Base-by-base conservation (phyloP, 176 grass and related monocot genomes). In the Panicum miliaceum region DNA sequence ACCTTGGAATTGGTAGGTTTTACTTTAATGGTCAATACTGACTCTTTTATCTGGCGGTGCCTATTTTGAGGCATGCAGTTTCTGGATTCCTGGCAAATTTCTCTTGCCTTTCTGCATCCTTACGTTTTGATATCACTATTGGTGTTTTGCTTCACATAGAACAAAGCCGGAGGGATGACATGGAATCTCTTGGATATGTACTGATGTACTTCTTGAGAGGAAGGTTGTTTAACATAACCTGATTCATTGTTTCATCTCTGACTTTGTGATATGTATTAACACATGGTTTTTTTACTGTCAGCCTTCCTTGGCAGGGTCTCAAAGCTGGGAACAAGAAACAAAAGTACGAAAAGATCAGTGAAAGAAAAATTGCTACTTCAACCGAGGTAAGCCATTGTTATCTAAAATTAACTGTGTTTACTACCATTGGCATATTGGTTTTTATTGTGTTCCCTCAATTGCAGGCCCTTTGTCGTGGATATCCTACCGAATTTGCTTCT, bases 311-410 rank as follows among this genome's bases (percentile, higher is more conserved):
- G 91, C 94, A 97, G 79, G 91, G 94, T 84, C 79, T 97, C 62
- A 97, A 93, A 97, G 94, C 94, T 88, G 91, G 94, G 57, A 94
- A 88, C n/a, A 97, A 92, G 91, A 97, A 94, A 77, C 94, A 97
- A 41, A 97, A 93, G 76, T 97, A 97, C 32, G 94, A 94, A 79
- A 97, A 92, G 83, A 97, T 97, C 58, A 94, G 89, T 2, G 94
- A 97, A 94, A 91, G 79, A 57, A 97, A 97, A 86, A 81, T 94
- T 54, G 87, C 94, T 84, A 97, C 91, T 76, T 97, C 94, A 56
- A 97, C 85, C 79, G 94, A 97, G 85, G 94, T 88, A 73, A 81
- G 0, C 25, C 40, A 36, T 69, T 41, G 35, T 87, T 66, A 53
- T 67, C 9, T 61, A 12, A 5, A 57, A 57, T 22, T 37, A 82